Conservation (phyloP, 371 early-diverging fungal species). For the Mucor plumbeus region DNA sequence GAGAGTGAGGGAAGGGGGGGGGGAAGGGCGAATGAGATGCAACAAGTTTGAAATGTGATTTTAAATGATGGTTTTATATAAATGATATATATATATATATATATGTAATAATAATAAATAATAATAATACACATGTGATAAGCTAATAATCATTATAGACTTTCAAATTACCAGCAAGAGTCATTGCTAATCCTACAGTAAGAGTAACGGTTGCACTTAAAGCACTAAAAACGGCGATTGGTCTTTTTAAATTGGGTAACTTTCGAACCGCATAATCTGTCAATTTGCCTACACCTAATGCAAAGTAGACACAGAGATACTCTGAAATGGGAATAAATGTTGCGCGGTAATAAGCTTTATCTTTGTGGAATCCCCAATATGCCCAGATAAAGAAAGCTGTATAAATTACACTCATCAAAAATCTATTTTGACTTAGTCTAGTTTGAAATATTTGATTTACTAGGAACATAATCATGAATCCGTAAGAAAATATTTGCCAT, state of each 20-base stretch:
- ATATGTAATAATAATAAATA: background rate
- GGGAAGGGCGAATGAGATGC: background rate
- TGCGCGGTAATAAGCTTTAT: slow-evolving; percentile 39
- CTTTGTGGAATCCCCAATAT: slow-evolving; percentile 34
- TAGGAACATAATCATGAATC: slow-evolving; percentile 42
- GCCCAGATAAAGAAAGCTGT: slow-evolving; percentile 22
- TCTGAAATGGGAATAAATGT: slow-evolving; percentile 50
- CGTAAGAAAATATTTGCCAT: slow-evolving; percentile 53
- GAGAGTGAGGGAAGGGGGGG: background rate
- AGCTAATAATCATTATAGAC: slow-evolving; percentile 47
- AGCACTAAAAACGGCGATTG: slow-evolving; percentile 11
- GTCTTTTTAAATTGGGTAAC: background rate
- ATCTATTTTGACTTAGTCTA: slow-evolving; percentile 21
- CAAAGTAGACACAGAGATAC: slow-evolving; percentile 32
- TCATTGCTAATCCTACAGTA: slow-evolving; percentile 34
- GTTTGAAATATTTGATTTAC: slow-evolving; percentile 44
- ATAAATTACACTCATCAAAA: slow-evolving; percentile 19
- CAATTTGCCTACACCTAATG: slow-evolving; percentile 29
- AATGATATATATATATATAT: background rate
- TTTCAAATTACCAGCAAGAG: slow-evolving; percentile 36
- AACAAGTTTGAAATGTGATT: background rate
- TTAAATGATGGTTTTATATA: background rate
- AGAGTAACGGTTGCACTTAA: slow-evolving; percentile 17
- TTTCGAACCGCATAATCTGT: background rate
- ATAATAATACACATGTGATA: background rate